These are phyloP conservation scores for Pichia sp. DNA, from an alignment of 1,139 yeast species.

Conservation along the genomic window DNA sequence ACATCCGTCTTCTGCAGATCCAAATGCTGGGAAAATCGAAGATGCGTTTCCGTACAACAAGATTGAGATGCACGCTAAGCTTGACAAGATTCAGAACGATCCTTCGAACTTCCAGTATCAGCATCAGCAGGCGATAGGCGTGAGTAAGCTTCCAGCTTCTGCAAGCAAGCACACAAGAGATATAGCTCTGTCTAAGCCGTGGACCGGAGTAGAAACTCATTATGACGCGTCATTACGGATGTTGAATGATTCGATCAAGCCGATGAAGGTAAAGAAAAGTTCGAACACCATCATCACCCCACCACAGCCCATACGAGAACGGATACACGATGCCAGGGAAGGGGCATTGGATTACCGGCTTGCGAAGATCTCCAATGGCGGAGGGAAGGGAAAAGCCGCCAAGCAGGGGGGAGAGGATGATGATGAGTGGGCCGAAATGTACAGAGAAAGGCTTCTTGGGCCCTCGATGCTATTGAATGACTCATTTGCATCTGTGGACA, in stretches of 20 bases:
- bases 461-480: constrained; percentile 48
- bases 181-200: constrained; percentile 53
- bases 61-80: constrained; percentile 23
- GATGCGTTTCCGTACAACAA: constrained; percentile 28
- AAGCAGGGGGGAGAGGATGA: constrained; percentile 27
- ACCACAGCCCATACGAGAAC: constrained; percentile 32
- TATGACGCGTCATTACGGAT: constrained; percentile 55
- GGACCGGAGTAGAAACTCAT: constrained; percentile 62
- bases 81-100: constrained; percentile 26
- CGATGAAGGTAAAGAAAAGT: constrained; percentile 30
- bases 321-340: constrained; percentile 60
- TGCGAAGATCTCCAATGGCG: constrained; percentile 34
- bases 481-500: constrained; percentile 44
- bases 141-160: constrained; percentile 38
- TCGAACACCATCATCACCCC: constrained; percentile 31
- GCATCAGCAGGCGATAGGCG: constrained; percentile 38
- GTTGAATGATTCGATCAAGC: constrained; percentile 59
- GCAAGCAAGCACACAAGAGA: constrained; percentile 52
- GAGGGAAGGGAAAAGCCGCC: constrained; percentile 11
- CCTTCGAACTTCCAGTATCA: constrained; percentile 33
- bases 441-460: constrained; percentile 59
- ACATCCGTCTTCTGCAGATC: constrained; percentile 34
- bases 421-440: constrained; percentile 57
- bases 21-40: constrained; percentile 26
- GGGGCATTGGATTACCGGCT: constrained; percentile 60